A percentile compares a stretch with the other conserved stretches of the same genome.
phyloP scores from a whole-genome alignment of 2,329 filamentous ascomycete species.

The Pseudofabraea citricarpa region DNA sequence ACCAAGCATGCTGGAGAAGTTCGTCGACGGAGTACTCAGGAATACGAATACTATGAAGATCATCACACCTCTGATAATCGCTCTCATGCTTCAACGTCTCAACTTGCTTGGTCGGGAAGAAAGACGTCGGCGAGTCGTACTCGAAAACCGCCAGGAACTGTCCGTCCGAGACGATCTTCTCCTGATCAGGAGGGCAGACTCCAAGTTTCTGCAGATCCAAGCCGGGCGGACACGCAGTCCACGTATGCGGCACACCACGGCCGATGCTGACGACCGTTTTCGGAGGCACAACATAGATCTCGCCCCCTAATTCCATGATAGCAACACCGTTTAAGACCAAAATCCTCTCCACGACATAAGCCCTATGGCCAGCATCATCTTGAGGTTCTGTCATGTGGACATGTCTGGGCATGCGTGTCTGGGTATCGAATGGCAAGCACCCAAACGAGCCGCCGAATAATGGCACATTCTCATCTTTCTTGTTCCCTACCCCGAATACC shows the following conservation, averaged over 20 bases:
- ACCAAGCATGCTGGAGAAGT: too few species aligned
- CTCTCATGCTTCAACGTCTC: too few species aligned
- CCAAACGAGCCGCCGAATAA: conserved; percentile 6
- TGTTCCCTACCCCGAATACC: neutral
- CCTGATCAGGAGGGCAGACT: neutral
- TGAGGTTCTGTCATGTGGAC: conserved; percentile 6
- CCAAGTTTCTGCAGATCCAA: conserved; percentile 1
- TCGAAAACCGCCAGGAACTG: too few species aligned
- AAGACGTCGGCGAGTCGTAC: too few species aligned
- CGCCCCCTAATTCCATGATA: conserved; percentile 5
- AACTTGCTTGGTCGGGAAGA: too few species aligned
- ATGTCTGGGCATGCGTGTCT: conserved; percentile 8
- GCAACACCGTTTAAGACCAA: conserved; percentile 6
- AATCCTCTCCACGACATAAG: conserved; percentile 4
- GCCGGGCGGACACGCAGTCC: conserved; percentile 9
- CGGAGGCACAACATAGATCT: conserved; percentile 9
- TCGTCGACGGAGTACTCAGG: too few species aligned
- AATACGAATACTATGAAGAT: too few species aligned
- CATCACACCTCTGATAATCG: too few species aligned
- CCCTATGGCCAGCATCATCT: neutral
- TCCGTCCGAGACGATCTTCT: conserved; percentile 7
- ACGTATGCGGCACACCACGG: conserved; percentile 9
- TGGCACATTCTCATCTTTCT: neutral
- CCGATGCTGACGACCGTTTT: conserved; percentile 6
- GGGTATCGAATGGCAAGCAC: conserved; percentile 6